Evolutionary conservation across 192 early-diverging fungal species (phyloP).

Genomic region (Entophlyctis helioformis): DNA sequence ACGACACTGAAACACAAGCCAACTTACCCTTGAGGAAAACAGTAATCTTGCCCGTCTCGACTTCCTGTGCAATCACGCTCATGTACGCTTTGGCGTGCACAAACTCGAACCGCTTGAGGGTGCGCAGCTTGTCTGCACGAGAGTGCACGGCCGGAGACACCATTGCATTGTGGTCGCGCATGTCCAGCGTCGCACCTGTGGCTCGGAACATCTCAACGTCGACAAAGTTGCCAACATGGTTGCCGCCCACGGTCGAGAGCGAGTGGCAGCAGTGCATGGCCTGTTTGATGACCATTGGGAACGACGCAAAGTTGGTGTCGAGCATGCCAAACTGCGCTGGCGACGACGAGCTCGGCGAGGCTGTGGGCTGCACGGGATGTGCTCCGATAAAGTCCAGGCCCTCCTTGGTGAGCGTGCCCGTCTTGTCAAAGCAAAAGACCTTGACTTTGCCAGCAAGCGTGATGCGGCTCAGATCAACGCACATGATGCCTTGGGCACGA

Average conservation of each 20-base stretch:
- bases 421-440: conserved; percentile 72
- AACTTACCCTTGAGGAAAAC: conserved; percentile 54
- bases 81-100: conserved; percentile 56
- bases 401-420: conserved; percentile 63
- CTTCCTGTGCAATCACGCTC: conserved; percentile 54
- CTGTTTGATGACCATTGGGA: conserved; percentile 10
- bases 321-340: conserved; percentile 10
- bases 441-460: conserved; percentile 63
- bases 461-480: conserved; percentile 62
- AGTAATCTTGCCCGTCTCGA: conserved; percentile 28
- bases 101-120: conserved; percentile 37
- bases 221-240: conserved; percentile 65
- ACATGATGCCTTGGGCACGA: conserved; percentile 49
- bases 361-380: conserved; percentile 12
- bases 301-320: conserved; percentile 10
- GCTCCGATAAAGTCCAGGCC: conserved; percentile 55
- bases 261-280: conserved; percentile 56
- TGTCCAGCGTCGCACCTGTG: conserved; percentile 41
- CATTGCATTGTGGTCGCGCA: conserved; percentile 25
- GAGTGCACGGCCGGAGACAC: no score
- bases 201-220: conserved; percentile 69
- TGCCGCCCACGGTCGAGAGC: conserved; percentile 38
- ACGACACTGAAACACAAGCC: no score
- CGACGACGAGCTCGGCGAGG: no score
- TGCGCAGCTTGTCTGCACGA: no score